Evolutionary conservation across 345 rosid genomes (phyloP).

Genomic region (Corchorus olitorius): DNA sequence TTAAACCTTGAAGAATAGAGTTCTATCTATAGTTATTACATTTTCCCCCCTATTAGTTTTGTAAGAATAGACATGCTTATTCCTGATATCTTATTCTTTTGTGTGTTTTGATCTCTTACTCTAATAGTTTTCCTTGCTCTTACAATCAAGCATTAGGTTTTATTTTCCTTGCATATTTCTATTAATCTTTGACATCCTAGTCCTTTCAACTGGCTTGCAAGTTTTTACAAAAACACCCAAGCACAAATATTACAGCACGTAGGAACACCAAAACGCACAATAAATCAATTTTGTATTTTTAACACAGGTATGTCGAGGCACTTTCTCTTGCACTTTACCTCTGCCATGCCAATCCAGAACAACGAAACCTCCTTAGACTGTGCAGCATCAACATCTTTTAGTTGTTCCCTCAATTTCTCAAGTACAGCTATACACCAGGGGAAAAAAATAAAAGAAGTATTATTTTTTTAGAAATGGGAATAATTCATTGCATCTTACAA

Average conservation of each 20-base stretch:
- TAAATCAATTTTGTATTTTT: background rate
- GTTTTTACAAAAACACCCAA: background rate
- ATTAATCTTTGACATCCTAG: background rate
- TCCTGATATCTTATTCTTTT: background rate
- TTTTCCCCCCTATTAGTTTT: background rate
- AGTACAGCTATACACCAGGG: slow-evolving; percentile 46
- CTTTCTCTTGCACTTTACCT: slow-evolving; percentile 43
- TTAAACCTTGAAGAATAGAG: background rate
- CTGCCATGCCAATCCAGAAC: slow-evolving; percentile 89
- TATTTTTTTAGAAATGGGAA: slow-evolving; percentile 12
- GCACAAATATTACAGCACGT: background rate
- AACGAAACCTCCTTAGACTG: slow-evolving; percentile 69
- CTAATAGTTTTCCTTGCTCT: background rate
- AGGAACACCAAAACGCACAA: background rate
- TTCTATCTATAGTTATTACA: background rate
- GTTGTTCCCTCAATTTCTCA: slow-evolving; percentile 65
- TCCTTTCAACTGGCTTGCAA: background rate
- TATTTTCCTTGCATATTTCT: background rate
- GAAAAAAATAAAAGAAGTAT: slow-evolving; percentile 2
- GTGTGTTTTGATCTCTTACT: background rate
- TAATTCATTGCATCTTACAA: background rate
- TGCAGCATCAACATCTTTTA: slow-evolving; percentile 66
- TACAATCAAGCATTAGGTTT: background rate
- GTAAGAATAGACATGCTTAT: too few species aligned
- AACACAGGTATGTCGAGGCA: background rate